A percentile compares a stretch with the other conserved stretches of the same genome.
These are phyloP conservation scores for Calonectria naviculata DNA, from an alignment of 2,329 filamentous ascomycete genomes.

Conservation along the genomic window DNA sequence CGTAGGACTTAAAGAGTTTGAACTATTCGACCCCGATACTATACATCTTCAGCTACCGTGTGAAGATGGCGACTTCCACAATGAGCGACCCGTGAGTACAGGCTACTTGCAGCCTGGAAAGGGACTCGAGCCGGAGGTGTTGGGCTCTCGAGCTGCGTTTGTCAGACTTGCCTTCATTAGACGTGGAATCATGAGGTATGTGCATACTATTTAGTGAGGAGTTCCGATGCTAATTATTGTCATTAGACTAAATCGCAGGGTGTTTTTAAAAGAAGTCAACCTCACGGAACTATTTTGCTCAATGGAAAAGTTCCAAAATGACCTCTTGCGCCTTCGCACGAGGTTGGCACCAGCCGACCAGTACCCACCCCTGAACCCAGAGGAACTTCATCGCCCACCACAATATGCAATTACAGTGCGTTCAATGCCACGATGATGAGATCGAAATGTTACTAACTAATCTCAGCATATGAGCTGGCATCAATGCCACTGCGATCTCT, in stretches of 20 bases:
- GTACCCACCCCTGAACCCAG: slow-evolving; percentile 29
- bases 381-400: slow-evolving; percentile 29
- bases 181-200: slow-evolving; percentile 33
- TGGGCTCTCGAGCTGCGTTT: slow-evolving; percentile 37
- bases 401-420: slow-evolving; percentile 37
- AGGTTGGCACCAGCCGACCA: slow-evolving; percentile 34
- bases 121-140: slow-evolving; percentile 36
- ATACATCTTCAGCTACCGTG: slow-evolving; percentile 40
- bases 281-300: slow-evolving; percentile 36
- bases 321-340: slow-evolving; percentile 35
- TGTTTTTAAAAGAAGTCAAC: slow-evolving; percentile 38
- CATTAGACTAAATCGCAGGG: slow-evolving; percentile 33
- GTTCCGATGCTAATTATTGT: not conserved
- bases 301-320: slow-evolving; percentile 41
- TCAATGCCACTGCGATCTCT: slow-evolving; percentile 56
- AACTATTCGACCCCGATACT: slow-evolving; percentile 38
- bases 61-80: slow-evolving; percentile 37
- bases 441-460: not conserved
- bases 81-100: slow-evolving; percentile 32
- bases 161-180: slow-evolving; percentile 37
- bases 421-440: not conserved
- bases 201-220: no score
- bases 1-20: slow-evolving; percentile 40
- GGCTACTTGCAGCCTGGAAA: slow-evolving; percentile 40
- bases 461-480: slow-evolving; percentile 48